phyloP scores from a whole-genome alignment of 768 basidiomycete genomes.

The Tylopilus felleus region DNA sequence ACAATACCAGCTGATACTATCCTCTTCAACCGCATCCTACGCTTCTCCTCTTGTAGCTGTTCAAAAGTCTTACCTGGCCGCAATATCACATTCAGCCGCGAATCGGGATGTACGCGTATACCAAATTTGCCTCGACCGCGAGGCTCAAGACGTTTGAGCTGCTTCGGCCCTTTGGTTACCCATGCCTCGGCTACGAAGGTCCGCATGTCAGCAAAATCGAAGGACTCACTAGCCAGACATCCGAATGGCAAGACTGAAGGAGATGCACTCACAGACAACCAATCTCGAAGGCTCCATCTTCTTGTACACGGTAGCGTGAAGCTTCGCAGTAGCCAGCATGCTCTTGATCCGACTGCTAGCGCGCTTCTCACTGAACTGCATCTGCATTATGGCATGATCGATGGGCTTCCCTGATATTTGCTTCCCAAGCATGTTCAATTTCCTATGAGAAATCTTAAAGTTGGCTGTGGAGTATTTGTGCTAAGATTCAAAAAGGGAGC shows the following conservation, averaged over 20 bases:
- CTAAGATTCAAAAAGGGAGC: conserved; percentile 37
- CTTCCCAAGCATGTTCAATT: conserved; percentile 82
- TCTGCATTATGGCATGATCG: conserved; percentile 93
- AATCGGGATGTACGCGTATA: conserved; percentile 69
- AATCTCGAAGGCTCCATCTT: conserved; percentile 67
- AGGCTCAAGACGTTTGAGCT: conserved; percentile 67
- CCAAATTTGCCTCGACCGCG: conserved; percentile 82
- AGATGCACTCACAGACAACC: conserved; percentile 66
- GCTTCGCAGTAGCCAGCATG: conserved; percentile 82
- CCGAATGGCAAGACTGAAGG: not conserved
- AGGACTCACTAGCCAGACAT: not conserved
- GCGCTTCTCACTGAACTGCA: conserved; percentile 94
- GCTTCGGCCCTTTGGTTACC: conserved; percentile 81
- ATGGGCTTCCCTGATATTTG: conserved; percentile 91
- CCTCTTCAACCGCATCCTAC: conserved; percentile 64
- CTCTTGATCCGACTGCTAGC: conserved; percentile 83
- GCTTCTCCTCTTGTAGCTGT: conserved; percentile 60
- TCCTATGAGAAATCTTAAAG: conserved; percentile 93
- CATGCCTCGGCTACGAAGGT: conserved; percentile 77
- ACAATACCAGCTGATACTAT: conserved; percentile 79
- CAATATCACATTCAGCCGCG: conserved; percentile 71
- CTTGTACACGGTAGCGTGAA: conserved; percentile 80
- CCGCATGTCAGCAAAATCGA: conserved; percentile 1
- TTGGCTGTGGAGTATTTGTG: conserved; percentile 91
- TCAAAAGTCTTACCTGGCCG: conserved; percentile 78